Conservation (phyloP, 2,329 filamentous ascomycete genomes). For the Phaeosphaeria sp. region DNA sequence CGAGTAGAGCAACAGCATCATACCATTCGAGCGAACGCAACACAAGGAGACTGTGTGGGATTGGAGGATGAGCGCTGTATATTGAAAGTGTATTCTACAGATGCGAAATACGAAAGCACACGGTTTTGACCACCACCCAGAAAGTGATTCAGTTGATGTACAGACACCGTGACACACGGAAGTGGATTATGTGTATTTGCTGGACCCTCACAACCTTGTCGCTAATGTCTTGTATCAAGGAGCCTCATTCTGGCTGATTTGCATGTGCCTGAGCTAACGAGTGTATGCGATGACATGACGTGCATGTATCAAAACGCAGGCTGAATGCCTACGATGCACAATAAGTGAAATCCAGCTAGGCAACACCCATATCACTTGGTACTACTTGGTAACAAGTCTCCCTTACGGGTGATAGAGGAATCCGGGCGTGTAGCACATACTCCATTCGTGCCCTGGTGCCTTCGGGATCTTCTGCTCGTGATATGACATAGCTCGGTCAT, state of each 20-base stretch:
- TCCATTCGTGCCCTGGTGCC: constrained; percentile 11
- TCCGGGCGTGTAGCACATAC: constrained; percentile 3
- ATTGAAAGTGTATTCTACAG: constrained; percentile 47
- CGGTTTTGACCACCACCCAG: constrained; percentile 11
- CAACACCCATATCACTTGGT: too few species aligned
- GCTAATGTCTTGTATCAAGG: background rate
- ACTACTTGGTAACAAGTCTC: background rate
- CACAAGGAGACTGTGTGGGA: constrained; percentile 21
- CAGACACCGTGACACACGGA: background rate
- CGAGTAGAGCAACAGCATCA: constrained; percentile 35
- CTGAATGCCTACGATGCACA: background rate
- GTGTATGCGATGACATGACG: background rate
- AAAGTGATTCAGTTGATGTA: background rate
- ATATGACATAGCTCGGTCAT: constrained; percentile 21
- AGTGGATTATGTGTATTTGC: background rate
- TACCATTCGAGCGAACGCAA: constrained; percentile 3
- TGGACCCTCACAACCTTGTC: background rate
- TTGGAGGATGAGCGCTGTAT: constrained; percentile 35
- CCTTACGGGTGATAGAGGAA: background rate
- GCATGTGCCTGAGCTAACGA: background rate
- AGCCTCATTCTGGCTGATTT: background rate
- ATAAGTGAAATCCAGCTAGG: background rate
- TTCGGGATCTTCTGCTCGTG: constrained; percentile 7
- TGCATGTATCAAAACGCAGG: background rate
- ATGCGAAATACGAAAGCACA: constrained; percentile 31